Evolutionary conservation across 495 filamentous ascomycete species (phyloP), one percentile per base, ranked within the genome.

Genomic region (Endocarpon pusillum): DNA sequence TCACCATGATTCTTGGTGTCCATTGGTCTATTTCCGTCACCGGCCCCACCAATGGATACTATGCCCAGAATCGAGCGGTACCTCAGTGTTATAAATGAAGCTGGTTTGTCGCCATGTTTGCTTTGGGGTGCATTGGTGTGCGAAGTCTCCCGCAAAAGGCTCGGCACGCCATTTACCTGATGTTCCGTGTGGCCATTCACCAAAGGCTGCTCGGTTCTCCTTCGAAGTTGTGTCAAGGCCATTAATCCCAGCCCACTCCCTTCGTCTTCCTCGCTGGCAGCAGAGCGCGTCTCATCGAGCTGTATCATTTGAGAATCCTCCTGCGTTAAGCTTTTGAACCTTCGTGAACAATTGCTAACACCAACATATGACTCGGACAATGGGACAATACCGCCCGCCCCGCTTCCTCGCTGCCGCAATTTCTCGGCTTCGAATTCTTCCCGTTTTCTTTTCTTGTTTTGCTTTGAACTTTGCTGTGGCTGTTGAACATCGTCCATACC

Each of bases 31-130:
- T 46, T 36, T 10, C 49, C 42, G 19, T 48, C 48, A 14, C 47
- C 42, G 40, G 14, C 34, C 12, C 39, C 45, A 22, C 59, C 52
- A 17, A 97, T 55, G 12, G 78, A 73, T 10, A 87, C 77, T 19
- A 96, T 78, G 3, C 86, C 89, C 42, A 99, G 55, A 39, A 99
- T 83, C 6, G 85, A 79, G 37, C 84, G 64, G 50, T 94, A 99
- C 48, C 89, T 86, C 55, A 78, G 82, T 6, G 84, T 87, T 42
- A 68, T 69, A 85, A 84, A 96, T 44, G 66, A 75, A 15, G 60
- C 55, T 20, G 23, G 32, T 21, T 28, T 19, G 23, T 32, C 37
- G 17, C 19, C 16, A 37, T 51, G 42, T 36, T 45, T 36, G 11
- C 33, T 34, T 32, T 20, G 31, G 39, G 46, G 50, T 26, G 12